These are phyloP conservation scores for Schizosaccharomyces lindneri DNA, from an alignment of 805 yeast genomes.

Conservation along the genomic window DNA sequence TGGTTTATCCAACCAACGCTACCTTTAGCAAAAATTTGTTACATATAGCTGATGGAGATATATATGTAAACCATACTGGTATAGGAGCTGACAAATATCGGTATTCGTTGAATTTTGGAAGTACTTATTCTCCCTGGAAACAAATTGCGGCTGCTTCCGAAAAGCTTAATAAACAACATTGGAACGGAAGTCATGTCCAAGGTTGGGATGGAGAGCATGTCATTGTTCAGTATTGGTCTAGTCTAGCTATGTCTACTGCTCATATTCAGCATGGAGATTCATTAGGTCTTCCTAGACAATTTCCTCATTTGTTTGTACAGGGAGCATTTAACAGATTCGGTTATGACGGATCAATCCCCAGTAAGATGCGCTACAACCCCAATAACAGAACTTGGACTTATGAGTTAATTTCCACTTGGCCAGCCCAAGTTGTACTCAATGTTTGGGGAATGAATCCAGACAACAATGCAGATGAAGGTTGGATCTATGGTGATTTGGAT, in stretches of 20 bases:
- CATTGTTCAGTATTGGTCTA: not conserved
- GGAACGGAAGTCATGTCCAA: constrained; percentile 1
- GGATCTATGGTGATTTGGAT: constrained; percentile 1
- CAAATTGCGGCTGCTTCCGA: not conserved
- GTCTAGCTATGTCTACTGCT: not conserved
- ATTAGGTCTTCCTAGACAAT: not conserved
- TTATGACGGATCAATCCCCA: not conserved
- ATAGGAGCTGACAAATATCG: not conserved
- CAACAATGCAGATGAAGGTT: not conserved
- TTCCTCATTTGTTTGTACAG: constrained; percentile 1
- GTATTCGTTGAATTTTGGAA: not conserved
- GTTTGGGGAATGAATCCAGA: constrained; percentile 4
- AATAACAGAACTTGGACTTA: not conserved
- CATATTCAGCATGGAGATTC: constrained; percentile 1
- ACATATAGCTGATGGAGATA: not conserved
- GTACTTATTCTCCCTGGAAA: not conserved
- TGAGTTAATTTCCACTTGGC: not conserved
- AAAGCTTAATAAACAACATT: not conserved
- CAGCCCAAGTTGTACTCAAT: not conserved
- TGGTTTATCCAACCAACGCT: not conserved
- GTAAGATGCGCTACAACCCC: not conserved
- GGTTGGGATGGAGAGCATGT: not conserved
- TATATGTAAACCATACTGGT: not conserved
- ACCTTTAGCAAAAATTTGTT: not conserved
- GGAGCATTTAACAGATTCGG: not conserved